Evolutionary conservation across 192 early-diverging fungal genomes (phyloP).

Genomic region (Oehlia diaphana): DNA sequence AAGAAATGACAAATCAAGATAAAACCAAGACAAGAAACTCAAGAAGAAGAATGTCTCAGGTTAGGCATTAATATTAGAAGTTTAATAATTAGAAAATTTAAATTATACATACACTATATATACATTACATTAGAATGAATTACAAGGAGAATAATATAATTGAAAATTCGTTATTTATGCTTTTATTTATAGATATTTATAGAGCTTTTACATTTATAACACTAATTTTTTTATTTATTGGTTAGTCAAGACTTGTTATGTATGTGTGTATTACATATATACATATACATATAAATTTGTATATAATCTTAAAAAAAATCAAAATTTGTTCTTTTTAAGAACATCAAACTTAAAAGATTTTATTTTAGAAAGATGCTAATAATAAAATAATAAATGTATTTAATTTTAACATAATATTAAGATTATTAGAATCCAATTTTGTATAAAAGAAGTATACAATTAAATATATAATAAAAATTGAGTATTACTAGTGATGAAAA

Average conservation of each 20-base stretch:
- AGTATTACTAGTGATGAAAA: too few species aligned
- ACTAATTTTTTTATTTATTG: too few species aligned
- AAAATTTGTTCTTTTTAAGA: neutral
- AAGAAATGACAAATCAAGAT: neutral
- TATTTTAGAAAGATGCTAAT: neutral
- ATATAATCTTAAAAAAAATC: neutral
- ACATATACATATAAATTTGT: neutral
- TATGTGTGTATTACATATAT: too few species aligned
- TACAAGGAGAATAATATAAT: neutral
- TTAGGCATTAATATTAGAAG: neutral
- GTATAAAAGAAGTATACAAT: too few species aligned
- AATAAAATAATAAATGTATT: neutral
- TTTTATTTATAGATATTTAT: neutral
- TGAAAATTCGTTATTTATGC: neutral
- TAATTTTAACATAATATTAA: too few species aligned
- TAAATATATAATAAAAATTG: too few species aligned
- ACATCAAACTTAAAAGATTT: too few species aligned
- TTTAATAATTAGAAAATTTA: neutral
- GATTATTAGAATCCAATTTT: too few species aligned
- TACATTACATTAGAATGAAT: neutral
- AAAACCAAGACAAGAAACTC: neutral
- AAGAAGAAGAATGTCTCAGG: constrained; percentile 34
- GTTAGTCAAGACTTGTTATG: too few species aligned
- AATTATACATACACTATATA: neutral
- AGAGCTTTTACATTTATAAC: neutral